Evolutionary conservation across 176 grass and related monocot species (phyloP).

Genomic region (Avena atlantica): DNA sequence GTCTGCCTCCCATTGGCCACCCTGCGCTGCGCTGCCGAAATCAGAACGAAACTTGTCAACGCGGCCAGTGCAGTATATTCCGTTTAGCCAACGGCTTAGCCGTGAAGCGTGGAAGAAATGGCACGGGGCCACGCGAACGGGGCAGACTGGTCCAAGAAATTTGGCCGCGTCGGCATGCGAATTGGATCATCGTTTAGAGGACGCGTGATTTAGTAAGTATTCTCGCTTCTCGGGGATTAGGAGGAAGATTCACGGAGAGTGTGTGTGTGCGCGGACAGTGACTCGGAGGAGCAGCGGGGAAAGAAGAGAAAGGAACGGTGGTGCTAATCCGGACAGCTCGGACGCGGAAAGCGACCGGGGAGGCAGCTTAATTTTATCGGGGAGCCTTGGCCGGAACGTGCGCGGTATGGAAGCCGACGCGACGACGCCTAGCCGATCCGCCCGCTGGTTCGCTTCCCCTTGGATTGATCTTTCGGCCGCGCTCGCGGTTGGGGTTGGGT

Average conservation of each 20-base stretch:
- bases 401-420: not conserved
- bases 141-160: not conserved
- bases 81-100: not conserved
- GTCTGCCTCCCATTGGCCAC: too few species aligned
- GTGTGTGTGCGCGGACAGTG: not conserved
- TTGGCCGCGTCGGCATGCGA: conserved; percentile 14
- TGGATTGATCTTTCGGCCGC: not conserved
- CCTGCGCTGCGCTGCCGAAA: too few species aligned
- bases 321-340: conserved; percentile 62
- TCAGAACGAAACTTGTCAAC: not conserved
- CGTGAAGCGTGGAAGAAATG: not conserved
- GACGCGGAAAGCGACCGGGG: conserved; percentile 28
- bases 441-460: not conserved
- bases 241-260: not conserved
- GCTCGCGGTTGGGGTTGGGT: not conserved
- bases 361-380: not conserved
- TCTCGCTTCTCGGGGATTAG: not conserved
- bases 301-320: not conserved
- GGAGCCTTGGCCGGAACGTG: not conserved
- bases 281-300: not conserved
- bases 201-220: not conserved
- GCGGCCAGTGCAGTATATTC: not conserved
- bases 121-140: not conserved
- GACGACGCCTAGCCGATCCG: not conserved
- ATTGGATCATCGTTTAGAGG: not conserved